phyloP scores from a whole-genome alignment of 345 rosid genomes.

The Hibiscus mutabilis region DNA sequence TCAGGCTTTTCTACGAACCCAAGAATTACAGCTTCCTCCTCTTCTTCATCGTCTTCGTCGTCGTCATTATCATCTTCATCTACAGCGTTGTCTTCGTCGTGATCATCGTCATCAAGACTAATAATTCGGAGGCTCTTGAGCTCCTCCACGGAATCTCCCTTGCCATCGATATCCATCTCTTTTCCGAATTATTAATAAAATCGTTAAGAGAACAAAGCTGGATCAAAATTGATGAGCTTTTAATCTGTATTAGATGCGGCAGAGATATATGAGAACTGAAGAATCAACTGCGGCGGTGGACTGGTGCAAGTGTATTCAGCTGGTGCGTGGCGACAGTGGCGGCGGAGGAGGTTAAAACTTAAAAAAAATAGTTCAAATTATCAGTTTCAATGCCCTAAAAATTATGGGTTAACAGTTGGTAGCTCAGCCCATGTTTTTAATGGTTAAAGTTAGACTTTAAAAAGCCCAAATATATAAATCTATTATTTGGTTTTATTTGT shows the following conservation, averaged over 20 bases:
- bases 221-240: neutral
- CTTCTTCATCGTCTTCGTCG: conserved; percentile 54
- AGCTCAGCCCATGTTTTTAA: neutral
- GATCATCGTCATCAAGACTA: conserved; percentile 39
- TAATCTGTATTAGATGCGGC: neutral
- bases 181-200: neutral
- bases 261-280: neutral
- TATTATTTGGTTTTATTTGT: no score
- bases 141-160: conserved; percentile 38
- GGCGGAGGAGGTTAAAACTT: neutral
- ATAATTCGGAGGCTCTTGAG: conserved; percentile 56
- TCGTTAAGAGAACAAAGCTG: neutral
- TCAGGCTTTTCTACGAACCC: conserved; percentile 70
- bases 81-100: conserved; percentile 21
- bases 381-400: neutral
- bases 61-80: conserved; percentile 25
- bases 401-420: neutral
- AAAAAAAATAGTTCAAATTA: neutral
- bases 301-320: neutral
- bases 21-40: conserved; percentile 45
- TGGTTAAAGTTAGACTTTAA: neutral
- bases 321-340: neutral
- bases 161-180: conserved; percentile 26
- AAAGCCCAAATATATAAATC: no score
- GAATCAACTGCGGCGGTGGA: neutral